Evolutionary conservation across 176 grass and related monocot species (phyloP).

Genomic region (Oryza coarctata): DNA sequence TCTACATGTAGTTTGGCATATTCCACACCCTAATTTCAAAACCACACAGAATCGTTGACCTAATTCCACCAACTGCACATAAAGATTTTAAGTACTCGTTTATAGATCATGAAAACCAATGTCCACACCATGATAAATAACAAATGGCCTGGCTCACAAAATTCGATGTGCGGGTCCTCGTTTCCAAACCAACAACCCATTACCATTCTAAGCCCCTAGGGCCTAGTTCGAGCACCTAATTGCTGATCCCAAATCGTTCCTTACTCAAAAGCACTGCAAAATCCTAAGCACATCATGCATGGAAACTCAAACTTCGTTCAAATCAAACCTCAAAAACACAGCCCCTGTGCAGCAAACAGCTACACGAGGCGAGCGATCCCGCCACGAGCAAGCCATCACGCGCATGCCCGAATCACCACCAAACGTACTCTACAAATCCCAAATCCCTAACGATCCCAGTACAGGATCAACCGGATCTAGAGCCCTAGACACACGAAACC

Average conservation of each 20-base stretch:
- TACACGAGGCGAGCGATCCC: neutral
- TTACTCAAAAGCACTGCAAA: neutral
- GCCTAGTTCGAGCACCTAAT: neutral
- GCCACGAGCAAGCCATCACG: neutral
- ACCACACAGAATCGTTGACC: neutral
- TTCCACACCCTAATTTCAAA: neutral
- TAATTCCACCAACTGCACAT: neutral
- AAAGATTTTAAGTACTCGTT: neutral
- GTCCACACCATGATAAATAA: neutral
- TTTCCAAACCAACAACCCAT: neutral
- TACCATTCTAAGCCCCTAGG: neutral
- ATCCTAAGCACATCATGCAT: neutral
- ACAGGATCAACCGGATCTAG: conserved; percentile 18
- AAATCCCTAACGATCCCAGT: neutral
- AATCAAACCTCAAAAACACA: neutral
- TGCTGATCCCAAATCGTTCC: neutral
- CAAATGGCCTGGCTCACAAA: neutral
- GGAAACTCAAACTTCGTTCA: neutral
- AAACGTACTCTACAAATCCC: neutral
- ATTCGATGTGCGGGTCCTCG: neutral
- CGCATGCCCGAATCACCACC: neutral
- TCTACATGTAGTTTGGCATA: neutral
- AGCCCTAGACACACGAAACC: neutral
- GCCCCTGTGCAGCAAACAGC: neutral
- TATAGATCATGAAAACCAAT: neutral